phyloP scores from a whole-genome alignment of 305 asterid genomes.

The Fraxinus angustifolia region DNA sequence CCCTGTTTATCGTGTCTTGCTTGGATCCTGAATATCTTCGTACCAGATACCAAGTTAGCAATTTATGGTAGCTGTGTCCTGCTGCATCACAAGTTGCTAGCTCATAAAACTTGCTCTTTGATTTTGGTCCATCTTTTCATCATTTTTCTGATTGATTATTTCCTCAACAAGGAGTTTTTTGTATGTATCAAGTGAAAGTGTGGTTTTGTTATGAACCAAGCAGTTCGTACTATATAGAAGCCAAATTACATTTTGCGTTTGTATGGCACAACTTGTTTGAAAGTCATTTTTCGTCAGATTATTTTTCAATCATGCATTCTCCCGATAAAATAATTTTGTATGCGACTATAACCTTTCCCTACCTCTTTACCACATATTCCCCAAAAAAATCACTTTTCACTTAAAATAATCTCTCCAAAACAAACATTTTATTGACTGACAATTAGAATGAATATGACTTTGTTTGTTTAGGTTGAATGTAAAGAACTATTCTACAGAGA shows the following conservation, averaged over 20 bases:
- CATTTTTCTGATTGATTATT: background rate
- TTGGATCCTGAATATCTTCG: constrained; percentile 2
- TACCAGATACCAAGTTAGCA: background rate
- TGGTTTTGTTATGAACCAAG: background rate
- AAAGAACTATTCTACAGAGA: constrained; percentile 82
- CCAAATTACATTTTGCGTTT: background rate
- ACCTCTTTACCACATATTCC: background rate
- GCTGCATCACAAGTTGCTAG: background rate
- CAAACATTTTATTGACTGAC: background rate
- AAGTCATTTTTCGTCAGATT: background rate
- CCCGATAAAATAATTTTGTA: background rate
- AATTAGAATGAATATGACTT: background rate
- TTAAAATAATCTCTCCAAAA: background rate
- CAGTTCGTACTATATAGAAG: background rate
- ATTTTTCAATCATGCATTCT: background rate
- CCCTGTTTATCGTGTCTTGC: background rate
- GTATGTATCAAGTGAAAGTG: constrained; percentile 8
- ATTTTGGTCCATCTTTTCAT: background rate
- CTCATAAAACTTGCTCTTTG: background rate
- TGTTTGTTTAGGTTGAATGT: constrained; percentile 64
- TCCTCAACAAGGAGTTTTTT: constrained; percentile 8
- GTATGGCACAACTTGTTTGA: background rate
- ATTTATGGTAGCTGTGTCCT: background rate
- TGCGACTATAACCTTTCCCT: background rate
- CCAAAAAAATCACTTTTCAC: background rate